Evolutionary conservation across 2,329 filamentous ascomycete genomes (phyloP), one percentile per base, ranked within the genome.

Genomic region (Grosmannia clavigera): DNA sequence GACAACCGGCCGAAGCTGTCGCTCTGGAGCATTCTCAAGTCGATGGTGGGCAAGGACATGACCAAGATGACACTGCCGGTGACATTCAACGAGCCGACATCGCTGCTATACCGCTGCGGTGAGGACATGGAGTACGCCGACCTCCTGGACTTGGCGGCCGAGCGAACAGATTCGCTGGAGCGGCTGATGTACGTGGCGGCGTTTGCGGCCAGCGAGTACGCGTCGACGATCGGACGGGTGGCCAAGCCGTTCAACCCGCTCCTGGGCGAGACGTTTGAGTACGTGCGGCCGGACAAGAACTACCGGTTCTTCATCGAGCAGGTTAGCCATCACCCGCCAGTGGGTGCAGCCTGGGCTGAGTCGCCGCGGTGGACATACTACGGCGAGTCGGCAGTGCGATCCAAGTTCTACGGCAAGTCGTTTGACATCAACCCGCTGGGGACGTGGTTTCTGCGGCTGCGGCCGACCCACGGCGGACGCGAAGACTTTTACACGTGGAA

Each of bases 31-130:
- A 96, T 99, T 66, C 77, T 99, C 64, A 99, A 97, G 76, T 97
- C 92, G 27, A 97, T 99, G 94, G 96, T 99, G 73, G 94, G 94
- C 64, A 97, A 99, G 72, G 94, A 99, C 70, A 97, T 99, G 94
- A 97, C 94, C 46, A 97, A 95, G 77, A 99, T 99, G 92, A 97
- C 94, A 0, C 77, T 99, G 25, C 94, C 94, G 0, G 94, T 99
- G 2, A 96, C 94, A 0, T 97, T 99, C 78, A 99, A 99, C 74
- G 94, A 99, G 73, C 94, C 94, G 0, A 99, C 94, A 0, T 97
- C 94, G 6, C 78, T 99, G 14, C 81, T 99, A 10, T 94, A 97
- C 72, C 89, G 94, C 70, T 92, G 95, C 52, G 90, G 90, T 5
- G 94, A 99, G 74, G 94, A 99, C 69, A 92, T 99, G 89, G 94